Conservation (phyloP, 176 grass and related monocot genomes). For the Aegilops umbellulata region DNA sequence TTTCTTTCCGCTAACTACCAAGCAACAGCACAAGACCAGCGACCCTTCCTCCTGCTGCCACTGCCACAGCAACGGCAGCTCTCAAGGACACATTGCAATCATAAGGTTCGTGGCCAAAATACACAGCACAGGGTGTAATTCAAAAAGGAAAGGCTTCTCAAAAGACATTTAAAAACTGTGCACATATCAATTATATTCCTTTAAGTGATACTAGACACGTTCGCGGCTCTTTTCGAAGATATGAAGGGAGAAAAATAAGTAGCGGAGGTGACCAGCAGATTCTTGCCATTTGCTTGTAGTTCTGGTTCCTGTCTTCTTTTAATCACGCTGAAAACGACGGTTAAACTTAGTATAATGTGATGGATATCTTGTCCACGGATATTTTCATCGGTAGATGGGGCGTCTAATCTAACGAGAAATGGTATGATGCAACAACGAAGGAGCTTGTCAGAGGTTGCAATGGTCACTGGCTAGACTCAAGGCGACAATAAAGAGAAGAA, state of each 20-base stretch:
- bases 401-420: slow-evolving; percentile 24
- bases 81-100: background rate
- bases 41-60: background rate
- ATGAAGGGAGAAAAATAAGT: too few relatives aligned
- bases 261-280: background rate
- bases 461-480: background rate
- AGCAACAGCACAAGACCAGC: background rate
- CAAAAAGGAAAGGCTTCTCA: too few relatives aligned
- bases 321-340: background rate
- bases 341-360: background rate
- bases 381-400: slow-evolving; percentile 6
- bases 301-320: background rate
- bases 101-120: background rate
- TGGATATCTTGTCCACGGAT: background rate
- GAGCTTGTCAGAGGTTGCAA: background rate
- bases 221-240: too few relatives aligned
- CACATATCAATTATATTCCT: too few relatives aligned
- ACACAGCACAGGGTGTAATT: background rate
- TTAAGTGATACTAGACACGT: too few relatives aligned
- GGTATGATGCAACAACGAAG: background rate
- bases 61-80: background rate
- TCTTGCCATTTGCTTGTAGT: background rate
- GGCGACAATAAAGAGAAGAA: background rate
- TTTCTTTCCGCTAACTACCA: slow-evolving; percentile 14
- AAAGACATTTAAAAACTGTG: too few relatives aligned